phyloP scores from a whole-genome alignment of 805 yeast genomes.

The Metschnikowia colocasiae region DNA sequence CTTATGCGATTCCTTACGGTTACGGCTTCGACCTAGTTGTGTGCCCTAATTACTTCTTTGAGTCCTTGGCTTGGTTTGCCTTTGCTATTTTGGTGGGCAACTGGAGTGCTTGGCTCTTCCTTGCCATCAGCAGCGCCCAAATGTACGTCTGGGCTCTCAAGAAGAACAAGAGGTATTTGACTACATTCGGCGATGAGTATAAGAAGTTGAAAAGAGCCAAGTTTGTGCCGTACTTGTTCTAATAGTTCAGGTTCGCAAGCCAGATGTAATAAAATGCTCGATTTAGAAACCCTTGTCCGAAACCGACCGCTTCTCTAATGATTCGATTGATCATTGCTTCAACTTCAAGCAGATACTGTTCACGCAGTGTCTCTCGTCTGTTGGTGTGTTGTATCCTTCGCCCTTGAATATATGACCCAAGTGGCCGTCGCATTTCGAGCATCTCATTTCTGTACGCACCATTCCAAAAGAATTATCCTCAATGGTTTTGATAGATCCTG shows the following conservation, averaged over 20 bases:
- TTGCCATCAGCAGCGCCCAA: slow-evolving; percentile 66
- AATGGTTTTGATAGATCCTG: slow-evolving; percentile 64
- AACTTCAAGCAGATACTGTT: slow-evolving; percentile 81
- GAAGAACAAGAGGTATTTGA: slow-evolving; percentile 66
- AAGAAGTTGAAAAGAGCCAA: slow-evolving; percentile 71
- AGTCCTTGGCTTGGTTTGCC: slow-evolving; percentile 68
- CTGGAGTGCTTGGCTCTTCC: slow-evolving; percentile 71
- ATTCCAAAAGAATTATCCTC: slow-evolving; percentile 69
- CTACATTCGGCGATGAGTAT: slow-evolving; percentile 72
- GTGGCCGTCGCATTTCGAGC: slow-evolving; percentile 88
- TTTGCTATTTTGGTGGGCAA: slow-evolving; percentile 72
- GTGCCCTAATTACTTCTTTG: slow-evolving; percentile 95
- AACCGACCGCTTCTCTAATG: neutral
- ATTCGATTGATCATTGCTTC: slow-evolving; percentile 16
- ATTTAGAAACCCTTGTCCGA: neutral
- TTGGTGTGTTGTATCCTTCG: slow-evolving; percentile 86
- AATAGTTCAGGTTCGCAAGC: neutral
- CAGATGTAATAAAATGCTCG: neutral
- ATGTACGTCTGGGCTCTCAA: slow-evolving; percentile 92
- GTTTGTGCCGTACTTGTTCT: slow-evolving; percentile 57
- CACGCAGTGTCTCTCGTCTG: slow-evolving; percentile 92
- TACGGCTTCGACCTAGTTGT: slow-evolving; percentile 78
- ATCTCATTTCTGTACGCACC: slow-evolving; percentile 85
- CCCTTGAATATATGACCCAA: slow-evolving; percentile 93
- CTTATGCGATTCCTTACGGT: slow-evolving; percentile 72